A percentile compares a stretch with the other conserved stretches of the same genome.
Conservation (phyloP, 495 filamentous ascomycete species). For the Aspergillus bridgeri region DNA sequence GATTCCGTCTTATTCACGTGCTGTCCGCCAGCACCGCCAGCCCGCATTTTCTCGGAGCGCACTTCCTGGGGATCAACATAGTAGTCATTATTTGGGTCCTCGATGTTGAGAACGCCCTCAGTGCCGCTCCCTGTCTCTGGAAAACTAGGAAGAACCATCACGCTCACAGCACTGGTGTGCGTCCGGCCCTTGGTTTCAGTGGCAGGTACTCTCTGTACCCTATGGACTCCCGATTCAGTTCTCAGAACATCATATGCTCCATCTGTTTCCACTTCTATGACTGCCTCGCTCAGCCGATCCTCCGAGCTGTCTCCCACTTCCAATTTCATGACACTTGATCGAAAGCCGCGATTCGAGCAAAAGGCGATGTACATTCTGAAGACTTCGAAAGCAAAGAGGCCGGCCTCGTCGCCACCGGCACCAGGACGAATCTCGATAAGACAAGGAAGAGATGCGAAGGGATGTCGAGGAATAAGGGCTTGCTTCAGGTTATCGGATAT, state of each 20-base stretch:
- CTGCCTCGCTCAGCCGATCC: conserved; percentile 70
- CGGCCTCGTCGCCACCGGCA: conserved; percentile 88
- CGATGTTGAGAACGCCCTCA: conserved; percentile 56
- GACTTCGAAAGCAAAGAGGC: conserved; percentile 81
- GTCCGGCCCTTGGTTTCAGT: conserved; percentile 88
- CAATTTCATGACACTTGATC: conserved; percentile 53
- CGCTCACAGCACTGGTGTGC: conserved; percentile 87
- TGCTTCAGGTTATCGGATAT: conserved; percentile 65
- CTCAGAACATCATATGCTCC: conserved; percentile 78
- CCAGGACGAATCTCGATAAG: conserved; percentile 89
- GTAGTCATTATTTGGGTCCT: conserved; percentile 85
- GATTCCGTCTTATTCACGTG: conserved; percentile 99
- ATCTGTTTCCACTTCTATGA: conserved; percentile 74
- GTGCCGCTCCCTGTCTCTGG: conserved; percentile 51
- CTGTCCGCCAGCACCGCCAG: conserved; percentile 88
- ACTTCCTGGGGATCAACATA: conserved; percentile 87
- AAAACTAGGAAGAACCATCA: conserved; percentile 87
- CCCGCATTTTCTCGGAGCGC: conserved; percentile 82
- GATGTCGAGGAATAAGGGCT: conserved; percentile 80
- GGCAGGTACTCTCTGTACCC: conserved; percentile 87
- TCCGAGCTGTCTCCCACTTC: conserved; percentile 57
- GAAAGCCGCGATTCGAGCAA: conserved; percentile 62
- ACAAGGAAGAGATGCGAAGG: conserved; percentile 90
- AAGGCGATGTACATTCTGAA: conserved; percentile 86
- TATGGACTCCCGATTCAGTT: conserved; percentile 88